Evolutionary conservation across 371 early-diverging fungal species (phyloP), one percentile per base, ranked within the genome.

Genomic region (Coemansia sp.): DNA sequence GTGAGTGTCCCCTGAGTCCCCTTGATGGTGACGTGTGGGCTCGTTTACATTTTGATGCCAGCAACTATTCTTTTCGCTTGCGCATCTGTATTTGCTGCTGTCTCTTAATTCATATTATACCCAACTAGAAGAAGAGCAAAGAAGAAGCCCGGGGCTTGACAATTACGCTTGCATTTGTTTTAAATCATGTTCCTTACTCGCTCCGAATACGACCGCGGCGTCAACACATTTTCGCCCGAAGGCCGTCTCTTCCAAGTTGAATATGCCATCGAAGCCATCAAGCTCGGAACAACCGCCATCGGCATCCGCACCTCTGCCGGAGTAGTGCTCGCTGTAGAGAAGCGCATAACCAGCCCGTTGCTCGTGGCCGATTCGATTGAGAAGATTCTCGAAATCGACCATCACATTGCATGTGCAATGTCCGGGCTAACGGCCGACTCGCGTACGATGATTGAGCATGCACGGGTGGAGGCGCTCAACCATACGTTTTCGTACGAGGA

Each of bases 231-330:
- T 83, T 95, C 95, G 42, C 99, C 99, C 59, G 99, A 99, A 82
- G 99, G 99, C 61, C 94, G 98, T 70, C 86, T 98, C 62, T 98
- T 97, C 88, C 99, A 99, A 80, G 99, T 99, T 64, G 98, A 99
- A 84, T 99, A 99, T 79, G 99, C 98, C 63, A 93, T 97, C 71
- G 98, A 98, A 80, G 98, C 99, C 63, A 97, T 98, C 85, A 98
- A 98, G 95, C 88, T 97, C 24, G 99, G 98, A 31, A 94, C 97
- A 13, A 98, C 98, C 14, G 95, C 97, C 16, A 91, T 98, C 59
- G 99, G 99, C 29, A 94, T 98, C 78, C 92, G 95, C 82, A 95
- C 98, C 10, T 78, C 87, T 31, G 87, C 95, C 56, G 99, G 98
- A 47, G 92, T 97, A 34, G 85, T 97, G 48, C 85, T 99, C 24